A percentile compares a stretch with the other conserved stretches of the same genome.
Evolutionary conservation across 192 early-diverging fungal genomes (phyloP).

Genomic region (Dissophora globulifera): DNA sequence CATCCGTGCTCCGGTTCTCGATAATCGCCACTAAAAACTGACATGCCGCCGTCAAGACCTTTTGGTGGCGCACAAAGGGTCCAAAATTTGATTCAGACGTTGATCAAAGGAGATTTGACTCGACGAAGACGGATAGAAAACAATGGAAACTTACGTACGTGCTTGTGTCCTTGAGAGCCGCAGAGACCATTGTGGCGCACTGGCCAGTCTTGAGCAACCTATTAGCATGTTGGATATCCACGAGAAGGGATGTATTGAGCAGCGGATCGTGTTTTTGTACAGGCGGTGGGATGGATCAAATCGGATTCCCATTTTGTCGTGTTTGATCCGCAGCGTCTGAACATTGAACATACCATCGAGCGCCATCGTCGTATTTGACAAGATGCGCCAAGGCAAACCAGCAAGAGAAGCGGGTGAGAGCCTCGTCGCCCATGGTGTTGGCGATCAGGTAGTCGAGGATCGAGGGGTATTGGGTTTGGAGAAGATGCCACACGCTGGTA

Average conservation of each 20-base stretch:
- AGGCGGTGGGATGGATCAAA: no score
- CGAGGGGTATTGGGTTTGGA: slow-evolving; percentile 19
- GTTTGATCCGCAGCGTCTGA: no score
- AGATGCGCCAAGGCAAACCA: slow-evolving; percentile 41
- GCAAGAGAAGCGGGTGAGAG: slow-evolving; percentile 50
- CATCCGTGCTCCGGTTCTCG: slow-evolving; percentile 40
- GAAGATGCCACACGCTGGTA: slow-evolving; percentile 16
- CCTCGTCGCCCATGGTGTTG: slow-evolving; percentile 42
- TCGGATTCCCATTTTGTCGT: no score
- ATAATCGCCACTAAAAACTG: slow-evolving; percentile 55
- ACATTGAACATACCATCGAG: slow-evolving; percentile 62
- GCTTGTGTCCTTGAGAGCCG: slow-evolving; percentile 57
- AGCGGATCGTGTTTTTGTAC: no score
- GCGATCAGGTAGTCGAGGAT: slow-evolving; percentile 51
- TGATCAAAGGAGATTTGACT: not conserved
- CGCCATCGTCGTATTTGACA: slow-evolving; percentile 44
- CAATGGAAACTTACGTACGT: slow-evolving; percentile 51
- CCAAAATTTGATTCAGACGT: not conserved
- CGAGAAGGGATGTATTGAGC: no score
- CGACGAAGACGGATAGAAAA: not conserved
- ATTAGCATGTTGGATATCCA: no score
- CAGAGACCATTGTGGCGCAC: slow-evolving; percentile 34
- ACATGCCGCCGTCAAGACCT: slow-evolving; percentile 57
- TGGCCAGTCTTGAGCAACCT: slow-evolving; percentile 55
- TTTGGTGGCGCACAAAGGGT: not conserved